A percentile compares a stretch with the other conserved stretches of the same genome.
Evolutionary conservation across 257 asterid genomes (phyloP).

Genomic region (Solanum tacnaense): DNA sequence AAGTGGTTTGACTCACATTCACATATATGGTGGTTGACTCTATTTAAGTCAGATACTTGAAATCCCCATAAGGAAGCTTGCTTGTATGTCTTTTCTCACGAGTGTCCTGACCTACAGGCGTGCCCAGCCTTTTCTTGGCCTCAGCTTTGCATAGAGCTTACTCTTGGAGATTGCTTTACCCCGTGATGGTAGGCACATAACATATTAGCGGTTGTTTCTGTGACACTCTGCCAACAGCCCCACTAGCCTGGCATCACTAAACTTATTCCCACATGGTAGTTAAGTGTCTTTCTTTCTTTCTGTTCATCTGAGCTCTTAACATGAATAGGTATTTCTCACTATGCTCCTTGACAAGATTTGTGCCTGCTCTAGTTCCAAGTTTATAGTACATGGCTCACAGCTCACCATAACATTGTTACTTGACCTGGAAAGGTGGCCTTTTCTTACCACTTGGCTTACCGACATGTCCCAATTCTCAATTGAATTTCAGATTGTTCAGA

Average conservation of each 20-base stretch:
- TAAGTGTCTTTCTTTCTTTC: not conserved
- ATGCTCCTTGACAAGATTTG: not conserved
- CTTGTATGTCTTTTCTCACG: not conserved
- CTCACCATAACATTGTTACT: not conserved
- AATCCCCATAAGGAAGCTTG: not conserved
- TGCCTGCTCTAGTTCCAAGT: not conserved
- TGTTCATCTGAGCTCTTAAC: not conserved
- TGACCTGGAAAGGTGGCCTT: not conserved
- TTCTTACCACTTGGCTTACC: not conserved
- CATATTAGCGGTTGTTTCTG: not conserved
- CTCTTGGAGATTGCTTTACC: not conserved
- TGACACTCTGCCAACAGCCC: not conserved
- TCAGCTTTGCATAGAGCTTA: not conserved
- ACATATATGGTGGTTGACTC: not conserved
- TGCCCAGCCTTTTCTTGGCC: not conserved
- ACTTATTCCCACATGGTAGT: not conserved
- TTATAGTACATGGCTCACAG: not conserved
- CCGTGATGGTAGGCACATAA: not conserved
- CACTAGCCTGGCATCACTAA: not conserved
- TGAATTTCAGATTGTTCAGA: not conserved
- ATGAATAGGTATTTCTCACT: not conserved
- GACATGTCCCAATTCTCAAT: not conserved
- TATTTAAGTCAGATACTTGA: not conserved
- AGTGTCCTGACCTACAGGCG: not conserved
- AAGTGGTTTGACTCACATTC: not conserved